These are phyloP conservation scores for Pseudogymnoascus sp. DNA, from an alignment of 2,329 filamentous ascomycete genomes.

Conservation along the genomic window DNA sequence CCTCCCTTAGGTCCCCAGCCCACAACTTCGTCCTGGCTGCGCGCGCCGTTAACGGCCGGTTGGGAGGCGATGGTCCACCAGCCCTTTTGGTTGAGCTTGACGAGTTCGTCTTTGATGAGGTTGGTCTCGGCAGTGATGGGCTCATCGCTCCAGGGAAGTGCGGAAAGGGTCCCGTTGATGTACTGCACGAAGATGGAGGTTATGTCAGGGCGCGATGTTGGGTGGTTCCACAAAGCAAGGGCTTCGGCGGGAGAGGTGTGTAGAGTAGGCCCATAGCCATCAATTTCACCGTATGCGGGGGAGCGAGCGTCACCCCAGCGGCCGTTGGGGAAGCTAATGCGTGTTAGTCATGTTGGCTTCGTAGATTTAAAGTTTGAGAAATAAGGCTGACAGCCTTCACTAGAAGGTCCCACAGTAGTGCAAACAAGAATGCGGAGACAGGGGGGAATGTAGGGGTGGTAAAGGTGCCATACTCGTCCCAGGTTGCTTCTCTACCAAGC, in stretches of 20 bases:
- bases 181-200: slow-evolving; percentile 73
- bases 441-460: neutral
- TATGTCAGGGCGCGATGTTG: slow-evolving; percentile 62
- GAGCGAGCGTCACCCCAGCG: slow-evolving; percentile 89
- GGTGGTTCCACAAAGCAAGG: slow-evolving; percentile 75
- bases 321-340: slow-evolving; percentile 70
- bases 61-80: slow-evolving; percentile 98
- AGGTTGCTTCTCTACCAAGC: slow-evolving; percentile 87
- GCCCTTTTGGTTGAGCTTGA: slow-evolving; percentile 67
- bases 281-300: slow-evolving; percentile 90
- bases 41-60: slow-evolving; percentile 80
- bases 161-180: slow-evolving; percentile 67
- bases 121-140: slow-evolving; percentile 75
- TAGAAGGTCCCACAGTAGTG: neutral
- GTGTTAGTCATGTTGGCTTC: neutral
- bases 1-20: slow-evolving; percentile 91
- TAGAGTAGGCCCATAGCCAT: slow-evolving; percentile 94
- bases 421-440: neutral
- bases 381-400: neutral
- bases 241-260: slow-evolving; percentile 85
- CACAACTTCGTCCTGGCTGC: slow-evolving; percentile 68
- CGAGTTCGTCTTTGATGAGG: slow-evolving; percentile 67
- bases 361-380: neutral
- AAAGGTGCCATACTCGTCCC: slow-evolving; percentile 59
- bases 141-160: slow-evolving; percentile 92